Percentiles rank a stretch among this genome's conserved stretches.
These are phyloP conservation scores for Jackrogersella minutella DNA, from an alignment of 495 filamentous ascomycete genomes.

Conservation along the genomic window DNA sequence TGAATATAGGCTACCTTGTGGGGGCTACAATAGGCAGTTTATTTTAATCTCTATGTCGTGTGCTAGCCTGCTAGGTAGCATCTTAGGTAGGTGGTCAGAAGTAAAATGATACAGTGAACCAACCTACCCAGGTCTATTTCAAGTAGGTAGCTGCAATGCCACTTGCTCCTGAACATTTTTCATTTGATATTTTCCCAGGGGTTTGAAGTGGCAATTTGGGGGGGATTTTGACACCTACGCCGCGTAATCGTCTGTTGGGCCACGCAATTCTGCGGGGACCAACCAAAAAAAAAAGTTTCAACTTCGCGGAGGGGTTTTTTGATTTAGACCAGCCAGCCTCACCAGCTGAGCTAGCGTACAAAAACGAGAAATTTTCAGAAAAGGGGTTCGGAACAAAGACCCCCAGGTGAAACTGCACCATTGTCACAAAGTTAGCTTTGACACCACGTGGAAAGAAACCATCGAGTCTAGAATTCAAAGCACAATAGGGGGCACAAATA, in stretches of 20 bases:
- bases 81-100: neutral
- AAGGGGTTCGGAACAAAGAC: neutral
- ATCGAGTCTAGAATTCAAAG: neutral
- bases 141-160: no score
- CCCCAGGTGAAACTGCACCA: neutral
- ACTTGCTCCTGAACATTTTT: no score
- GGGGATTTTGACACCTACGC: neutral
- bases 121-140: neutral
- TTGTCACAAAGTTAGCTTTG: neutral
- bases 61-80: neutral
- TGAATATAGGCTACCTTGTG: neutral
- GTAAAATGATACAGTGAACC: neutral
- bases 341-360: neutral
- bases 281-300: neutral
- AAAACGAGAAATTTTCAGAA: neutral
- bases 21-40: no score
- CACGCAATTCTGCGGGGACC: conserved; percentile 25
- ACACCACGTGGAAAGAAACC: neutral
- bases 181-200: no score
- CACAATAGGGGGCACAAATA: neutral
- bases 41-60: conserved; percentile 5
- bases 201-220: neutral
- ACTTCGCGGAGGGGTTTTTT: no score
- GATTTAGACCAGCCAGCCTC: conserved; percentile 1
- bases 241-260: conserved; percentile 4